These are phyloP conservation scores for Cladochytrium replicatum DNA, from an alignment of 192 early-diverging fungal species.

Conservation along the genomic window DNA sequence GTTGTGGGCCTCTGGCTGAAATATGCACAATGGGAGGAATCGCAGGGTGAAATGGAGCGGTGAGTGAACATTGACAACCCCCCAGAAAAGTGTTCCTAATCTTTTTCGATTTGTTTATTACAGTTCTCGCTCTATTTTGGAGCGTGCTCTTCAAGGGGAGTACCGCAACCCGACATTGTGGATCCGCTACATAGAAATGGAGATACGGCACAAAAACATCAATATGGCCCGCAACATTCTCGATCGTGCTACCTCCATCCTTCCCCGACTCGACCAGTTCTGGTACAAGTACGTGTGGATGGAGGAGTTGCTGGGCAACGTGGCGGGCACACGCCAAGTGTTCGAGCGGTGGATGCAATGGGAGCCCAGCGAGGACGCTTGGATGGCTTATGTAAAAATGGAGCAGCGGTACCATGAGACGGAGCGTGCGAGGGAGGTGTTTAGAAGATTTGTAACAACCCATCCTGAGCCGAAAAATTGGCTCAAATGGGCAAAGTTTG, in stretches of 20 bases:
- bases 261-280: conserved; percentile 61
- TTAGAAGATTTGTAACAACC: conserved; percentile 74
- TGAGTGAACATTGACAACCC: conserved; percentile 10
- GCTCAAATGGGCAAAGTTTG: conserved; percentile 94
- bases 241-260: conserved; percentile 78
- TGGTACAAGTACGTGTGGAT: conserved; percentile 96
- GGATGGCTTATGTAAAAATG: conserved; percentile 91
- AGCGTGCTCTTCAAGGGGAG: conserved; percentile 88
- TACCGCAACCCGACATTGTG: conserved; percentile 75
- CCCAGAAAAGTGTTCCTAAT: conserved; percentile 24
- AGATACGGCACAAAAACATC: conserved; percentile 94
- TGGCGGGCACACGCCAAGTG: conserved; percentile 75
- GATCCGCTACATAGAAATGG: conserved; percentile 92
- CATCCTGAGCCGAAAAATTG: conserved; percentile 92
- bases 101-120: conserved; percentile 1
- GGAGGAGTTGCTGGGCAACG: conserved; percentile 93
- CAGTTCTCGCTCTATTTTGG: conserved; percentile 77
- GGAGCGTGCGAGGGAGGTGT: conserved; percentile 69
- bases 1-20: conserved; percentile 89
- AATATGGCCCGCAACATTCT: conserved; percentile 88
- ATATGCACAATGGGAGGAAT: conserved; percentile 94
- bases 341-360: conserved; percentile 99
- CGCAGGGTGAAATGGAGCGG: conserved; percentile 75
- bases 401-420: conserved; percentile 78
- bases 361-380: conserved; percentile 87